Evolutionary conservation across 148 eudicot species (phyloP).

Genomic region (Vaccinium macrocarpon): DNA sequence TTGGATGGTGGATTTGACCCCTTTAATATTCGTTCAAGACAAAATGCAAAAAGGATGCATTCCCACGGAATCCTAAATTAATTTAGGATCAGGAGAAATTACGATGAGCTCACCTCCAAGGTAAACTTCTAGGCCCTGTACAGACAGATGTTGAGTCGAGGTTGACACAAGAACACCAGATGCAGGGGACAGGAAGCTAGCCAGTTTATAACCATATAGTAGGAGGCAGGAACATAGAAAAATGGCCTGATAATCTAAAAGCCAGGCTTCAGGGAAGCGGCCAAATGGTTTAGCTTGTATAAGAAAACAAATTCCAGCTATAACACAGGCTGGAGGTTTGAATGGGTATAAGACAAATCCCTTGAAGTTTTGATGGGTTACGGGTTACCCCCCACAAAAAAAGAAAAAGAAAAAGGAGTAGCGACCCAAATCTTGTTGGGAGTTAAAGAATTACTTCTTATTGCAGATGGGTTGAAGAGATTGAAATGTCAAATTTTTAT

Average conservation of each 20-base stretch:
- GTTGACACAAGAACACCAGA: slow-evolving; percentile 18
- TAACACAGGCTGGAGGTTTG: slow-evolving; percentile 24
- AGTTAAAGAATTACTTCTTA: neutral
- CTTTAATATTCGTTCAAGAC: slow-evolving; percentile 3
- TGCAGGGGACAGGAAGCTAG: slow-evolving; percentile 20
- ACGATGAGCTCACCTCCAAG: slow-evolving; percentile 10
- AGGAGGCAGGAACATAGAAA: neutral
- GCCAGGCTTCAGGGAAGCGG: neutral
- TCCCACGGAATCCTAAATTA: slow-evolving; percentile 10
- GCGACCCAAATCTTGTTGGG: neutral
- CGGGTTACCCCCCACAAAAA: neutral
- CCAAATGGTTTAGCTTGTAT: slow-evolving; percentile 16
- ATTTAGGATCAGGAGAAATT: slow-evolving; percentile 9
- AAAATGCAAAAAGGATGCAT: slow-evolving; percentile 15
- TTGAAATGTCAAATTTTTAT: neutral
- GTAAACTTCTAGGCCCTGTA: slow-evolving; percentile 16
- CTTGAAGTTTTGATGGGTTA: neutral
- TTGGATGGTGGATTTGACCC: neutral
- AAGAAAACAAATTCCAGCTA: slow-evolving; percentile 31
- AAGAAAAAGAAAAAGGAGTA: neutral
- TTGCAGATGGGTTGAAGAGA: neutral
- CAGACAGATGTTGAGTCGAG: neutral
- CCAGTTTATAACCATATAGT: neutral
- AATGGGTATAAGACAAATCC: slow-evolving; percentile 13
- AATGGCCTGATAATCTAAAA: neutral